Conservation (phyloP, 768 basidiomycete species). For the Leccinum ochraceum region DNA sequence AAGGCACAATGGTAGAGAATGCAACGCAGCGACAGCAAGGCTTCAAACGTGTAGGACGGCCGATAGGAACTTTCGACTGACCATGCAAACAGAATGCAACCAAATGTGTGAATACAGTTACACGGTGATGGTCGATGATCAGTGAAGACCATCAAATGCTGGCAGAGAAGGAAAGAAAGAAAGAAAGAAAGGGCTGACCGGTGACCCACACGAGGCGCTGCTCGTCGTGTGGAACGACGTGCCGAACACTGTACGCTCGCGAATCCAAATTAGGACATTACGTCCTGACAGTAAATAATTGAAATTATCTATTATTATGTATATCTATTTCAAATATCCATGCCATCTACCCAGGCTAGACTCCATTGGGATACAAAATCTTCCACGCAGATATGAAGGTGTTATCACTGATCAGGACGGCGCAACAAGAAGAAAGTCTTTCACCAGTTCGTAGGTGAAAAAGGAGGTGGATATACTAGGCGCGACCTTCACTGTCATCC, state of each 20-base stretch:
- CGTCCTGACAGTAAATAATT: constrained; percentile 10
- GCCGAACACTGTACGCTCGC: constrained; percentile 1
- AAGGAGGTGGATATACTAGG: constrained; percentile 88
- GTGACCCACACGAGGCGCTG: constrained; percentile 17
- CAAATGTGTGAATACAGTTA: constrained; percentile 5
- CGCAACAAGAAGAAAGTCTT: constrained; percentile 45
- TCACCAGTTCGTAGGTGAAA: constrained; percentile 77
- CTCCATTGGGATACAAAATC: background rate
- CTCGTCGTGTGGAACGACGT: constrained; percentile 21
- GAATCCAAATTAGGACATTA: constrained; percentile 11
- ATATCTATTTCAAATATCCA: background rate
- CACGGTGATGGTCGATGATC: constrained; percentile 19
- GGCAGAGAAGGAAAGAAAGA: constrained; percentile 12
- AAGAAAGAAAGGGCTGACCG: constrained; percentile 4
- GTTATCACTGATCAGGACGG: constrained; percentile 6
- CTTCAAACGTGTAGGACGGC: constrained; percentile 18
- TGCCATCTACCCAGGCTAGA: background rate
- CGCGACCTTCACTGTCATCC: constrained; percentile 75
- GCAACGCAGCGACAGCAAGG: constrained; percentile 31
- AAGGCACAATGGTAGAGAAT: constrained; percentile 13
- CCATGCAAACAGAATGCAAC: constrained; percentile 23
- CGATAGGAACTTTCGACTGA: constrained; percentile 19
- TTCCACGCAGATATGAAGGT: background rate
- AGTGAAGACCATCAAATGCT: constrained; percentile 28
- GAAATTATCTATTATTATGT: constrained; percentile 7